These are phyloP conservation scores for Teunomyces barrocoloradensis DNA, from an alignment of 805 yeast genomes.

Conservation along the genomic window DNA sequence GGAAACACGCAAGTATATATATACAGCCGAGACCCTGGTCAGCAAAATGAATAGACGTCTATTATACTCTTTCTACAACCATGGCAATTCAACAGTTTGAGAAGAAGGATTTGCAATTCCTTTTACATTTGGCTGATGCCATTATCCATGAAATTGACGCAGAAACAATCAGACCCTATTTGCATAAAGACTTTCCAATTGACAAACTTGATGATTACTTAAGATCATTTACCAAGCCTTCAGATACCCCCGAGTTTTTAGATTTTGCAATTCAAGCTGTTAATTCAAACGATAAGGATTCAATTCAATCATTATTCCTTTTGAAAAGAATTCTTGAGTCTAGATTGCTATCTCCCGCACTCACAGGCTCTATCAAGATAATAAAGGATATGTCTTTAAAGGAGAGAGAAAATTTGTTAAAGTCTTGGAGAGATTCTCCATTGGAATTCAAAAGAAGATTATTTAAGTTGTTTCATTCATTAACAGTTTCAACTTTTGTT, in stretches of 20 bases:
- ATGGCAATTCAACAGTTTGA: not conserved
- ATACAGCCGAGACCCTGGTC: not conserved
- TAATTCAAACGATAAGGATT: slow-evolving; percentile 12
- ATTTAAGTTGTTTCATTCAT: slow-evolving; percentile 23
- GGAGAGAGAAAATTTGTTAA: slow-evolving; percentile 32
- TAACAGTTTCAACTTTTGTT: slow-evolving; percentile 26
- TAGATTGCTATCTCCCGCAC: slow-evolving; percentile 27
- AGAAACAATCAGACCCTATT: slow-evolving; percentile 21
- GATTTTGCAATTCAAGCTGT: slow-evolving; percentile 14
- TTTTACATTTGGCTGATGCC: slow-evolving; percentile 33
- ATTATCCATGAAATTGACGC: slow-evolving; percentile 31
- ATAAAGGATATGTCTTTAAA: slow-evolving; percentile 33
- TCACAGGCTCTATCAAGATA: slow-evolving; percentile 34
- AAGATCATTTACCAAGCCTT: slow-evolving; percentile 22
- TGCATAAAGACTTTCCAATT: slow-evolving; percentile 24
- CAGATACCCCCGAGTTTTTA: slow-evolving; percentile 26
- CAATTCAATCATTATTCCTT: slow-evolving; percentile 25
- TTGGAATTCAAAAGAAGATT: slow-evolving; percentile 33
- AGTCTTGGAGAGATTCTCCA: slow-evolving; percentile 42
- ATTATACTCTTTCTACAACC: not conserved
- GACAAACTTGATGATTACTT: slow-evolving; percentile 31
- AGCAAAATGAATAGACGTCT: not conserved
- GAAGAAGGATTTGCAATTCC: slow-evolving; percentile 10
- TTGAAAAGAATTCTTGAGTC: slow-evolving; percentile 27
- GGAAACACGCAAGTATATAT: not conserved